Conservation (phyloP, 148 eudicot genomes). For the Chenopodium berlandieri region DNA sequence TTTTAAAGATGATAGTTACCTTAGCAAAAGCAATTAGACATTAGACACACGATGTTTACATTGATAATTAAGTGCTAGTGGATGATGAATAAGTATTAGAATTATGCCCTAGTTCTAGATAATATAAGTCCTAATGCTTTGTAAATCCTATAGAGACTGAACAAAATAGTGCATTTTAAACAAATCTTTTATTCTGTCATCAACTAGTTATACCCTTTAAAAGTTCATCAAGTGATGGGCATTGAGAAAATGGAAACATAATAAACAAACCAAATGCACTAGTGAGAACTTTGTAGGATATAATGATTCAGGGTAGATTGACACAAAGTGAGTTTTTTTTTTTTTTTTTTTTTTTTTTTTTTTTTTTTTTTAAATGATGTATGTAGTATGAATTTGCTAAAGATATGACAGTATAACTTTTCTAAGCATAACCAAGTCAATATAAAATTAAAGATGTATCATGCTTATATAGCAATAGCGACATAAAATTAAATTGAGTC, state of each 20-base stretch:
- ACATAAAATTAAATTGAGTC: constrained; percentile 32
- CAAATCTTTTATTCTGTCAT: background rate
- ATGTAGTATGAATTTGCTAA: background rate
- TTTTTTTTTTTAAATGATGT: background rate
- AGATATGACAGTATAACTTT: background rate
- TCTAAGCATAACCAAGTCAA: background rate
- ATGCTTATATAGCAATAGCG: constrained; percentile 5
- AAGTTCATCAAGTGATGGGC: background rate
- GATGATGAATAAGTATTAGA: no score
- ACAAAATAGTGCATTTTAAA: background rate
- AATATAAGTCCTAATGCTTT: background rate
- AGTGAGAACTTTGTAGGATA: background rate
- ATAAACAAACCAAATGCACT: background rate
- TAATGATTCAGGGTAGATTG: background rate
- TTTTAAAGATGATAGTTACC: no score
- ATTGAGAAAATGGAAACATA: background rate
- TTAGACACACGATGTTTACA: background rate
- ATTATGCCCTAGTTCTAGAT: no score
- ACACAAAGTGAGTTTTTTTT: background rate
- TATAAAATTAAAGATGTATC: background rate
- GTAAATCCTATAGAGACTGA: background rate
- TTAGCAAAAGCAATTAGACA: no score
- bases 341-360: no score
- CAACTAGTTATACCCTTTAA: background rate
- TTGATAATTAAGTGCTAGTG: no score